A percentile compares a stretch with the other conserved stretches of the same genome.
Evolutionary conservation across 495 filamentous ascomycete species (phyloP).

Genomic region (Talaromyces nanjingensis): DNA sequence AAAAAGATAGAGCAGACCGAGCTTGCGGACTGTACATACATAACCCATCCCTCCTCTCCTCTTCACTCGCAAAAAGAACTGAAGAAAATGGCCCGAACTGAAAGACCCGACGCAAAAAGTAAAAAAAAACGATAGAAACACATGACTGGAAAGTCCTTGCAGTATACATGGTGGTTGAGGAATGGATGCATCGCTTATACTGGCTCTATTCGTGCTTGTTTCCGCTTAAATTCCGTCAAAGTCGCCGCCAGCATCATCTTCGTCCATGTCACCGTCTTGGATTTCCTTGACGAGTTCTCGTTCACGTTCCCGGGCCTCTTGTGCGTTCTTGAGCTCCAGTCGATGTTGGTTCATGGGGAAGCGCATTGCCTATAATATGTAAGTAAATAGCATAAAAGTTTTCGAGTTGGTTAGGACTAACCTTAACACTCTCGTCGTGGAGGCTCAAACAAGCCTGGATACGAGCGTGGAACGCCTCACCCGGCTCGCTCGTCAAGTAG

Average conservation of each 20-base stretch:
- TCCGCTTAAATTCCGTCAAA: slow-evolving; percentile 84
- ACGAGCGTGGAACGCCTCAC: slow-evolving; percentile 93
- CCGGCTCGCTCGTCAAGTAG: slow-evolving; percentile 91
- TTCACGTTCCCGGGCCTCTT: slow-evolving; percentile 93
- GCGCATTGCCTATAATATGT: slow-evolving; percentile 71
- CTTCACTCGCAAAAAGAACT: background rate
- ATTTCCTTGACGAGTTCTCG: slow-evolving; percentile 98
- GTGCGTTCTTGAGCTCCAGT: slow-evolving; percentile 94
- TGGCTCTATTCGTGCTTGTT: background rate
- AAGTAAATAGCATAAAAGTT: too few relatives aligned
- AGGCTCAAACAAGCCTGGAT: slow-evolving; percentile 84
- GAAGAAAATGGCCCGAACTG: background rate
- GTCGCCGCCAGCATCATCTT: slow-evolving; percentile 93
- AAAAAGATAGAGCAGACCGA: slow-evolving; percentile 1
- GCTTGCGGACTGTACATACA: background rate
- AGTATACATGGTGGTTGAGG: slow-evolving; percentile 5
- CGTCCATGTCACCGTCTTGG: slow-evolving; percentile 93
- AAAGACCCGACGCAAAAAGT: background rate
- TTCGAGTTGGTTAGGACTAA: too few relatives aligned
- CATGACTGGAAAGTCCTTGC: background rate
- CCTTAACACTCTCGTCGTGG: slow-evolving; percentile 97
- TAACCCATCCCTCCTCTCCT: background rate
- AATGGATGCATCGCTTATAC: slow-evolving; percentile 2
- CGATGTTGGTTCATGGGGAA: slow-evolving; percentile 99
- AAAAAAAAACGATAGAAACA: background rate